Base-by-base conservation (phyloP, 345 rosid species). In the Capsella bursapastoris region DNA sequence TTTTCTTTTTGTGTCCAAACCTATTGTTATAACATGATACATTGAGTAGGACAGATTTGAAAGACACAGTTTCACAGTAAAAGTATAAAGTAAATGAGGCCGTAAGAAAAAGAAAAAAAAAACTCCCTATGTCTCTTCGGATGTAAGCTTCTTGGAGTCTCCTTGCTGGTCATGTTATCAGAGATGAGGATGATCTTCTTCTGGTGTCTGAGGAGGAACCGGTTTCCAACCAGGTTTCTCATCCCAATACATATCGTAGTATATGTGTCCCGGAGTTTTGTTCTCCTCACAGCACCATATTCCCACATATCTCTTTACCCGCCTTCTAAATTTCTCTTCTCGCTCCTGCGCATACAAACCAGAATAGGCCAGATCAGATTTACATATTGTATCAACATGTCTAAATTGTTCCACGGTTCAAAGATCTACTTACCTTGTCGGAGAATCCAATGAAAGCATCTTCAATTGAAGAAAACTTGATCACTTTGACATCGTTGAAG, bases 221-320 rank as follows among this genome's bases (percentile, higher is more conserved):
- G 99, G 90, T 78, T 92, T 92, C 97, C 99, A 95, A 52, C 68
- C 84, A 0, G 99, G 93, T 82, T 92, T 92, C 88, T 92, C 92
- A 13, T 95, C 99, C 99, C 99, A 95, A 69, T 87, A 92, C 91
- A 88, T 92, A 77, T 92, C 97, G 40, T 95, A 95, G 64, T 92
- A 92, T 58, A 95, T 84, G 72, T 95, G 99, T 51, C 99, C 99
- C 0, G 97, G 97, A 50, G 73, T 71, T 73, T 86, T 91, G 84
- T 79, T 83, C 44, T 79, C 86, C 37, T 89, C 90, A 34, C 99
- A 95, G 78, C 99, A 95, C 99, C 99, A 95, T 78, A 95, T 89
- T 32, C 99, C 98, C 3, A 88, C 87, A 71, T 95, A 95, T 7
- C 77, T 84, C 80, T 90, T 95, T 67, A 87, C 81, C 4, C 97